A percentile compares a stretch with the other conserved stretches of the same genome.
These are phyloP conservation scores for Calonectria fujianensis DNA, from an alignment of 2,329 filamentous ascomycete genomes.

Conservation along the genomic window DNA sequence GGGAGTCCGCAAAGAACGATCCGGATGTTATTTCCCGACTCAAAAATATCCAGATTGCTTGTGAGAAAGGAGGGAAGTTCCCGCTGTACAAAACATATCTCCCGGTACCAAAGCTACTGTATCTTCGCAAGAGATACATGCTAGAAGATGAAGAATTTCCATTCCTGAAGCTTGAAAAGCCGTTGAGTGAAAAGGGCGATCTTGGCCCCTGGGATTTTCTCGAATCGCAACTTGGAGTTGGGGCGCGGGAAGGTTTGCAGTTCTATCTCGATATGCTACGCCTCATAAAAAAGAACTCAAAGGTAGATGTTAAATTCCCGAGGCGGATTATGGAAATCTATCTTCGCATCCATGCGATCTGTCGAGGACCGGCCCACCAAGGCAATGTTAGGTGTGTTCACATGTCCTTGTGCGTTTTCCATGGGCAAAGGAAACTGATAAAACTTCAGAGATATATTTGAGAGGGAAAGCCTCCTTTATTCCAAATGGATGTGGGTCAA, in stretches of 20 bases:
- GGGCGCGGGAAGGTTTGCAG: conserved; percentile 43
- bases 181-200: conserved; percentile 38
- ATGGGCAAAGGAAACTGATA: background rate
- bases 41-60: background rate
- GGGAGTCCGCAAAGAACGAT: too few species aligned
- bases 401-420: background rate
- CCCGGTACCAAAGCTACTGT: background rate
- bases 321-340: conserved; percentile 49
- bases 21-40: background rate
- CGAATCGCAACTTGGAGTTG: conserved; percentile 40
- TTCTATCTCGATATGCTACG: conserved; percentile 51
- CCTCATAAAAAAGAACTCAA: conserved; percentile 40
- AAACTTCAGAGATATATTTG: conserved; percentile 31
- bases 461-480: conserved; percentile 41
- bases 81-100: background rate
- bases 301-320: conserved; percentile 43
- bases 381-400: conserved; percentile 46
- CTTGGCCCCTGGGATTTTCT: conserved; percentile 48
- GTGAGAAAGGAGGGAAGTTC: background rate
- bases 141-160: conserved; percentile 49
- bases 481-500: background rate
- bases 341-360: conserved; percentile 44
- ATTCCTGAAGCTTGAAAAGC: conserved; percentile 46
- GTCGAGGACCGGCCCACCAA: background rate
- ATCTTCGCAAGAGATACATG: conserved; percentile 42